phyloP scores from a whole-genome alignment of 1,139 yeast species.

The Maudiozyma humilis region DNA sequence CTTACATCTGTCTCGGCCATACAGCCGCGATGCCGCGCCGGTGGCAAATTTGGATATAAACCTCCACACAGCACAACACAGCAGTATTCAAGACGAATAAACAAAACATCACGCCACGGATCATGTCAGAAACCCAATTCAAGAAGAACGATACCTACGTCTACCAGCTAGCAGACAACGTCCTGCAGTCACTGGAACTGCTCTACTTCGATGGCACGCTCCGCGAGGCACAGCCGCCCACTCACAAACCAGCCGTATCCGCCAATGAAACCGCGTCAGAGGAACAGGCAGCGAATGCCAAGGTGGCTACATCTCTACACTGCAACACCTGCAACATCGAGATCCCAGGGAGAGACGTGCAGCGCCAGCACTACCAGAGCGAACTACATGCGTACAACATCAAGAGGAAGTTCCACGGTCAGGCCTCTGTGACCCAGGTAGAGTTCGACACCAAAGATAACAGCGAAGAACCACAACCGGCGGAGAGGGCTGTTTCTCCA shows the following conservation, averaged over 20 bases:
- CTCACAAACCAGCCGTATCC: neutral
- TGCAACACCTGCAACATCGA: constrained; percentile 21
- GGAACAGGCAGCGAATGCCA: neutral
- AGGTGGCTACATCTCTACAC: constrained; percentile 4
- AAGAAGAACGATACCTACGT: constrained; percentile 43
- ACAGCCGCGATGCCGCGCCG: too few relatives aligned
- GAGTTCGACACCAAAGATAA: constrained; percentile 34
- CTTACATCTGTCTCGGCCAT: too few relatives aligned
- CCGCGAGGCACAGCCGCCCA: constrained; percentile 15
- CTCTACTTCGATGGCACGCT: constrained; percentile 50
- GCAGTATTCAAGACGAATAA: too few relatives aligned
- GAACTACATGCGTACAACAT: constrained; percentile 57
- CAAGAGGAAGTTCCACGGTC: constrained; percentile 43
- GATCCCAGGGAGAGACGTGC: constrained; percentile 23
- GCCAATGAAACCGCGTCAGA: neutral
- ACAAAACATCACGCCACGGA: too few relatives aligned
- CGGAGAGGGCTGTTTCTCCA: neutral
- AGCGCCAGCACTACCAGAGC: constrained; percentile 47
- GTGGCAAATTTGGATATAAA: too few relatives aligned
- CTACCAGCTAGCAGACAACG: constrained; percentile 39
- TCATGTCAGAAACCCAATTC: constrained; percentile 3
- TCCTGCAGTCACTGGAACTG: constrained; percentile 44
- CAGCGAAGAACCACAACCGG: too few relatives aligned
- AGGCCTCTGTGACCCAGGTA: constrained; percentile 47
- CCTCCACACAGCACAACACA: too few relatives aligned